phyloP scores from a whole-genome alignment of 371 early-diverging fungal genomes.

The Coemansia sp. region DNA sequence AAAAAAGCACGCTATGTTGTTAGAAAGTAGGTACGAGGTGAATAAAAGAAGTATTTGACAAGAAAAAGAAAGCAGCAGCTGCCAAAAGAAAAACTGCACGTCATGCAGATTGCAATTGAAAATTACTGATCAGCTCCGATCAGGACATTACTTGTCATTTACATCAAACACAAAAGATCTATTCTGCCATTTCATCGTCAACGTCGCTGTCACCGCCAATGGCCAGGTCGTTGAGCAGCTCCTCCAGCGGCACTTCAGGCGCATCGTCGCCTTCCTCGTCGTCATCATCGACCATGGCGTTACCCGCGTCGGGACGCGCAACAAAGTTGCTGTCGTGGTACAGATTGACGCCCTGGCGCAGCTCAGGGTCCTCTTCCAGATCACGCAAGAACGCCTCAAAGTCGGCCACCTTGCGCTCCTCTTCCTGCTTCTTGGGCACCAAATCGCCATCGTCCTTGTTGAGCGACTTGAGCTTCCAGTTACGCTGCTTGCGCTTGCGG shows the following conservation, averaged over 20 bases:
- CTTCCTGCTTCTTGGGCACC: slow-evolving; percentile 66
- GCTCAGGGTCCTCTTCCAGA: slow-evolving; percentile 94
- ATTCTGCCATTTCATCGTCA: slow-evolving; percentile 55
- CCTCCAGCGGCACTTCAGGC: slow-evolving; percentile 86
- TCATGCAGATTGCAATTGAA: neutral
- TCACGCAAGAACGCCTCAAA: slow-evolving; percentile 64
- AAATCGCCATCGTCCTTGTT: slow-evolving; percentile 78
- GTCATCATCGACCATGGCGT: slow-evolving; percentile 54
- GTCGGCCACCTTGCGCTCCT: slow-evolving; percentile 66
- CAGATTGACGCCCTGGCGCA: slow-evolving; percentile 87
- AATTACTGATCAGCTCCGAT: neutral
- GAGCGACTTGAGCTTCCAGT: slow-evolving; percentile 89
- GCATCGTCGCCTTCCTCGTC: slow-evolving; percentile 68
- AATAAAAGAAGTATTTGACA: no score
- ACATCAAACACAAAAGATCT: slow-evolving; percentile 4
- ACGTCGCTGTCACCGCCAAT: slow-evolving; percentile 61
- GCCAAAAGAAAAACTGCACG: neutral
- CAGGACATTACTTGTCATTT: neutral
- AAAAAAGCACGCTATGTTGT: neutral
- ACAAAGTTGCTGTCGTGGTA: slow-evolving; percentile 64
- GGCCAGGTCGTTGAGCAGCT: slow-evolving; percentile 84
- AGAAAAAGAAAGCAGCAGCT: no score
- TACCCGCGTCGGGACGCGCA: slow-evolving; percentile 7
- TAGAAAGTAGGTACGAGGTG: neutral
- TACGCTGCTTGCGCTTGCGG: slow-evolving; percentile 76